A percentile compares a stretch with the other conserved stretches of the same genome.
Evolutionary conservation across 169 alveolate species (phyloP).

Genomic region (Plasmodium berghei): DNA sequence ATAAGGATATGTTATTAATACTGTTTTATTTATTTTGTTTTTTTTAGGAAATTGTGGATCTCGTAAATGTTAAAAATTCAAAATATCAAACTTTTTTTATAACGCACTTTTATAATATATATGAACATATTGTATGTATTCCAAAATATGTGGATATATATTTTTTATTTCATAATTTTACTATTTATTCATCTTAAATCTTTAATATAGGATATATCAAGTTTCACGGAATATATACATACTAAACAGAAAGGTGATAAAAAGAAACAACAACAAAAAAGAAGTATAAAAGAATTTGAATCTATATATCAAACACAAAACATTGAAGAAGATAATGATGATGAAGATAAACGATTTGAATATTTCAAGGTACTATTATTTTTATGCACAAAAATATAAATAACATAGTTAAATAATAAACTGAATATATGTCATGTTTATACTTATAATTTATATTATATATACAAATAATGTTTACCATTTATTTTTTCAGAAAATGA

Average conservation of each 20-base stretch:
- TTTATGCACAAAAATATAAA: not conserved
- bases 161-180: not conserved
- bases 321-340: conserved; percentile 1
- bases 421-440: no score
- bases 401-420: not conserved
- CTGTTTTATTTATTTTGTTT: not conserved
- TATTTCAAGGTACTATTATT: conserved; percentile 49
- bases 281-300: not conserved
- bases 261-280: conserved; percentile 6
- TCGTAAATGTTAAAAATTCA: conserved; percentile 24
- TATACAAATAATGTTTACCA: not conserved
- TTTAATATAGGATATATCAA: conserved; percentile 22
- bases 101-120: not conserved
- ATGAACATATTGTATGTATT: not conserved
- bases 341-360: conserved; percentile 63
- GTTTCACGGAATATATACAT: conserved; percentile 30
- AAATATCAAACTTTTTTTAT: not conserved
- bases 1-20: no score
- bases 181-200: not conserved
- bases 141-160: not conserved
- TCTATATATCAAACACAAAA: not conserved
- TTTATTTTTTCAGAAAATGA: conserved; percentile 29
- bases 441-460: not conserved
- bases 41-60: conserved; percentile 31
- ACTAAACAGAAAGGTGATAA: not conserved